phyloP scores from a whole-genome alignment of 2,329 filamentous ascomycete species.

The Alternaria ventricosa region DNA sequence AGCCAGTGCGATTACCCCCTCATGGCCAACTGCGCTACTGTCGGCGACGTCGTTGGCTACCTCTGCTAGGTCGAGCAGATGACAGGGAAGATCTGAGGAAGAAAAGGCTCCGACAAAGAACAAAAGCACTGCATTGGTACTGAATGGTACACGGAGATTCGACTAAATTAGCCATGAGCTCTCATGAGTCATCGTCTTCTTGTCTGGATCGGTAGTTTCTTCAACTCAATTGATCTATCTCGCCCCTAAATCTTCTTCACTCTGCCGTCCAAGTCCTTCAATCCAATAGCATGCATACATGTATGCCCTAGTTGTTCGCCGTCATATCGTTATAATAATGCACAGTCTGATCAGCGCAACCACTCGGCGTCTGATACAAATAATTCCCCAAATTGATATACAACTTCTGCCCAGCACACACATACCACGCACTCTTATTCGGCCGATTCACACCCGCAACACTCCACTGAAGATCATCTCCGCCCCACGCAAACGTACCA shows the following conservation, averaged over 20 bases:
- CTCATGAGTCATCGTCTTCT: background rate
- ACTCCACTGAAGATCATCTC: constrained; percentile 65
- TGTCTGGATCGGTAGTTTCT: background rate
- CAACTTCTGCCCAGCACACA: constrained; percentile 60
- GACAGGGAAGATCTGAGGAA: background rate
- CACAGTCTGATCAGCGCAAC: constrained; percentile 65
- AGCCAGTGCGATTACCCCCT: background rate
- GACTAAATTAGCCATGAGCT: background rate
- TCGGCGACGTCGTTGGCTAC: background rate
- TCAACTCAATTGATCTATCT: background rate
- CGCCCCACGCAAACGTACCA: constrained; percentile 63
- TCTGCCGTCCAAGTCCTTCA: background rate
- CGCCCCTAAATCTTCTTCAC: background rate
- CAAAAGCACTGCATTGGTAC: background rate
- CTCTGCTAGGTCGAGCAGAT: background rate
- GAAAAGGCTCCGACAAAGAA: background rate
- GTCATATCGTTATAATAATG: constrained; percentile 49
- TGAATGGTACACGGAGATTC: too few species aligned
- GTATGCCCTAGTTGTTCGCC: constrained; percentile 29
- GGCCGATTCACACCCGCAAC: constrained; percentile 57
- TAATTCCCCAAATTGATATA: constrained; percentile 68
- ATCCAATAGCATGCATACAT: background rate
- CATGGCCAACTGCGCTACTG: background rate
- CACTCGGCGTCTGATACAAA: constrained; percentile 62
- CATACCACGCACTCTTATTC: constrained; percentile 66